These are phyloP conservation scores for Lactifluus pinguis DNA, from an alignment of 768 basidiomycete species.

Conservation along the genomic window DNA sequence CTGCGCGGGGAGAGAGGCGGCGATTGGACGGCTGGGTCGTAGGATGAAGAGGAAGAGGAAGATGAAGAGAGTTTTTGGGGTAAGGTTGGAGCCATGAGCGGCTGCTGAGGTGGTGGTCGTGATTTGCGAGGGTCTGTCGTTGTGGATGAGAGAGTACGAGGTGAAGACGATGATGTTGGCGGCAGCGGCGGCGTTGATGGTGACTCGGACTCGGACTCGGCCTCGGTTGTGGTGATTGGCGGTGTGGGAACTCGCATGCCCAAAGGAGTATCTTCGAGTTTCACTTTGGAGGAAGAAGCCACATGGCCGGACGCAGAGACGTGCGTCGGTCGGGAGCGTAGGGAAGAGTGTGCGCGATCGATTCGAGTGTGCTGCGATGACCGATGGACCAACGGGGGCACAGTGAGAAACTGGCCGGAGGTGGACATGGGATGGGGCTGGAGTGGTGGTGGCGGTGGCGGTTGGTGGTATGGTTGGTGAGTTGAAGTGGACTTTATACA, in stretches of 20 bases:
- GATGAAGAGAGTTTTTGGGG: too few relatives aligned
- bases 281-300: slow-evolving; percentile 14
- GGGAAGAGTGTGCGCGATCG: neutral
- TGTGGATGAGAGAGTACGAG: neutral
- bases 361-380: slow-evolving; percentile 5
- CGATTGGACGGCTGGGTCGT: neutral
- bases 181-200: too few relatives aligned
- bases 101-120: neutral
- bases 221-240: too few relatives aligned
- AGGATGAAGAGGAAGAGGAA: too few relatives aligned
- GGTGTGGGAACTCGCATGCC: neutral
- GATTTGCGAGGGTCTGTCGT: neutral
- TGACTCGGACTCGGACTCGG: too few relatives aligned
- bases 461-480: neutral
- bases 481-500: slow-evolving; percentile 9
- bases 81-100: too few relatives aligned
- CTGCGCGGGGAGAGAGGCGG: slow-evolving; percentile 11
- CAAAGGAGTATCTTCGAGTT: slow-evolving; percentile 13
- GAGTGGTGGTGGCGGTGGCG: neutral
- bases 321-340: neutral
- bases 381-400: slow-evolving; percentile 1
- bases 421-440: slow-evolving; percentile 6
- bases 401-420: slow-evolving; percentile 12
- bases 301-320: neutral
- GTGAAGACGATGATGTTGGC: neutral